Evolutionary conservation across 2,329 filamentous ascomycete genomes (phyloP), one percentile per base, ranked within the genome.

Genomic region (Trichoderma polysporum): DNA sequence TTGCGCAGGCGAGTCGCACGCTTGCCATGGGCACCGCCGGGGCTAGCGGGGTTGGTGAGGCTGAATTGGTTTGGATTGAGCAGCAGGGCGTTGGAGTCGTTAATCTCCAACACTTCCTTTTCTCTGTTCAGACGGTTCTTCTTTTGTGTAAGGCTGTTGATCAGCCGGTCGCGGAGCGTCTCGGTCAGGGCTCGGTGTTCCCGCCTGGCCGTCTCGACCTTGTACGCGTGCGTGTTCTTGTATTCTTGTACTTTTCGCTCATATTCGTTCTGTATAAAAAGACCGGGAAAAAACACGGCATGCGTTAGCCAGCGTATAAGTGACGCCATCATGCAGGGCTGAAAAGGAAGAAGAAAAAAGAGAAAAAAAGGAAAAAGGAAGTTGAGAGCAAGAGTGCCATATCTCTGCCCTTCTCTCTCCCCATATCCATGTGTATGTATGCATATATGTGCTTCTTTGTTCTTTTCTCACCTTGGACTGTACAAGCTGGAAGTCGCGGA

Each of bases 401-500:
- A 37, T 54, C 6, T 10, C 22, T 10, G n/a, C 15, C 31, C 27
- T 50, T 29, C 47, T 39, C 33, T 3, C 15, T 12, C 9, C 15
- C 3, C 15, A 2, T 29, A 2, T 10, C n/a, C 27, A 22, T 52
- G 13, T 31, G 17, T 25, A 12, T 47, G 15, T 25, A 33, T 47
- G n/a, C 17, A 25, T 25, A 22, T 15, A 29, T 63, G 35, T 54
- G n/a, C 17, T 54, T n/a, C 15, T n/a, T 12, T n/a, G 4, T 45
- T 25, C 25, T 27, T 50, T 64, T 39, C 87, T 75, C 83, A 97
- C 95, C 85, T 91, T 90, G 71, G 97, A 86, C 74, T 90, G 87
- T 7, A 91, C 90, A 75, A 98, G 81, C 73, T 94, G 89, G 70
- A 91, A 89, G 81, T 99, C 95, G 72, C 92, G 88, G 74, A 92